phyloP scores from a whole-genome alignment of 495 filamentous ascomycete genomes.

The Niebla homalea region DNA sequence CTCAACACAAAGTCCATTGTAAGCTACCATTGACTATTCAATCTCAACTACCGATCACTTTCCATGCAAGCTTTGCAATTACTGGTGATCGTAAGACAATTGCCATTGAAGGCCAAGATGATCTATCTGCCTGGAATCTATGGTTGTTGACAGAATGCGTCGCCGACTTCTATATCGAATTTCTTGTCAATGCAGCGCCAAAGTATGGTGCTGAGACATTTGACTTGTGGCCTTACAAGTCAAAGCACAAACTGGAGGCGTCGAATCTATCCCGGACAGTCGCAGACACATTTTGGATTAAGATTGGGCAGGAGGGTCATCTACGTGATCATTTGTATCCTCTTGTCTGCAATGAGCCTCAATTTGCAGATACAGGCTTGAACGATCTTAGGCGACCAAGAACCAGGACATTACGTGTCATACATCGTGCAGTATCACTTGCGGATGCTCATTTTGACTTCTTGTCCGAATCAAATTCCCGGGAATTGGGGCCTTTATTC shows the following conservation, averaged over 20 bases:
- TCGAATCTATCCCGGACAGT: slow-evolving; percentile 10
- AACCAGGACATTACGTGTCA: not conserved
- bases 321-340: slow-evolving; percentile 8
- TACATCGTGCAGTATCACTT: not conserved
- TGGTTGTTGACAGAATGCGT: slow-evolving; percentile 24
- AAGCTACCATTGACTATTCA: slow-evolving; percentile 19
- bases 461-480: not conserved
- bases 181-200: slow-evolving; percentile 19
- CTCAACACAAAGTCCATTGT: slow-evolving; percentile 20
- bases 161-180: slow-evolving; percentile 23
- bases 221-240: slow-evolving; percentile 24
- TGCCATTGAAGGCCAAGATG: slow-evolving; percentile 15
- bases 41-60: slow-evolving; percentile 21
- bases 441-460: slow-evolving; percentile 13
- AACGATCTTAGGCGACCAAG: slow-evolving; percentile 1
- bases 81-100: slow-evolving; percentile 26
- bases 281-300: slow-evolving; percentile 9
- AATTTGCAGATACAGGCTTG: not conserved
- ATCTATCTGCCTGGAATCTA: slow-evolving; percentile 23
- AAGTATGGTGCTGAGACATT: slow-evolving; percentile 16
- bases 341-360: not conserved
- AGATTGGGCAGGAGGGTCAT: not conserved
- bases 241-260: not conserved
- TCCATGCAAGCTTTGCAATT: slow-evolving; percentile 21
- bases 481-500: slow-evolving; percentile 6